These are phyloP conservation scores for Smittium culicis DNA, from an alignment of 371 early-diverging fungal species.

Conservation along the genomic window DNA sequence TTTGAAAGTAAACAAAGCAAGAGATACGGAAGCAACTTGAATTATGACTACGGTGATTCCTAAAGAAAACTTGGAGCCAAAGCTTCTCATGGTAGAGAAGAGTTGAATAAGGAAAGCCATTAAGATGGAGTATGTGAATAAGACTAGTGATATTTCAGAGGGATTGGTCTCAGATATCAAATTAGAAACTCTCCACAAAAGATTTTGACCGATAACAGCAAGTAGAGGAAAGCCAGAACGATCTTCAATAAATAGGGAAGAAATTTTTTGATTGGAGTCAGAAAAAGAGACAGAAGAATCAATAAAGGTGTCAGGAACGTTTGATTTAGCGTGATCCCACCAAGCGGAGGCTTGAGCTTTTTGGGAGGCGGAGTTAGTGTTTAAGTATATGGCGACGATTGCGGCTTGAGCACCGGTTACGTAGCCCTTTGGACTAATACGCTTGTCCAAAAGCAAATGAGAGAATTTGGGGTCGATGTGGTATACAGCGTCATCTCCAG, in stretches of 20 bases:
- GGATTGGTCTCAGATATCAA: slow-evolving; percentile 45
- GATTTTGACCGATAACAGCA: slow-evolving; percentile 15
- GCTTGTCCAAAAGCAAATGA: slow-evolving; percentile 1
- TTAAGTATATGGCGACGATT: slow-evolving; percentile 22
- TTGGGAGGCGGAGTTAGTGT: slow-evolving; percentile 14
- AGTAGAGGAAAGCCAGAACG: neutral
- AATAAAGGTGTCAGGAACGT: neutral
- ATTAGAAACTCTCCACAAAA: slow-evolving; percentile 26
- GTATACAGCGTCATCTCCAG: slow-evolving; percentile 11
- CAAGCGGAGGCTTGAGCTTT: slow-evolving; percentile 15
- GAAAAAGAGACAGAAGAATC: neutral
- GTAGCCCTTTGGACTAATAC: slow-evolving; percentile 17
- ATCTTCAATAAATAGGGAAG: neutral
- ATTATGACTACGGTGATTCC: slow-evolving; percentile 38
- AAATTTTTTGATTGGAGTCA: neutral
- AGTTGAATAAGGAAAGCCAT: slow-evolving; percentile 63
- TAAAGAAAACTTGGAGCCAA: slow-evolving; percentile 72
- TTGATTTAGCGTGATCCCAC: neutral
- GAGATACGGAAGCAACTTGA: slow-evolving; percentile 62
- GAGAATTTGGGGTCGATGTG: slow-evolving; percentile 12
- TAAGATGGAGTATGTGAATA: slow-evolving; percentile 74
- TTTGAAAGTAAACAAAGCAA: slow-evolving; percentile 51
- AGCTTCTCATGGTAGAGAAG: slow-evolving; percentile 69
- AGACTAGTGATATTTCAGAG: slow-evolving; percentile 64
- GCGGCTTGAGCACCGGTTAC: slow-evolving; percentile 14